These are phyloP conservation scores for Sporothrix curviconia DNA, from an alignment of 2,329 filamentous ascomycete genomes.

Conservation along the genomic window DNA sequence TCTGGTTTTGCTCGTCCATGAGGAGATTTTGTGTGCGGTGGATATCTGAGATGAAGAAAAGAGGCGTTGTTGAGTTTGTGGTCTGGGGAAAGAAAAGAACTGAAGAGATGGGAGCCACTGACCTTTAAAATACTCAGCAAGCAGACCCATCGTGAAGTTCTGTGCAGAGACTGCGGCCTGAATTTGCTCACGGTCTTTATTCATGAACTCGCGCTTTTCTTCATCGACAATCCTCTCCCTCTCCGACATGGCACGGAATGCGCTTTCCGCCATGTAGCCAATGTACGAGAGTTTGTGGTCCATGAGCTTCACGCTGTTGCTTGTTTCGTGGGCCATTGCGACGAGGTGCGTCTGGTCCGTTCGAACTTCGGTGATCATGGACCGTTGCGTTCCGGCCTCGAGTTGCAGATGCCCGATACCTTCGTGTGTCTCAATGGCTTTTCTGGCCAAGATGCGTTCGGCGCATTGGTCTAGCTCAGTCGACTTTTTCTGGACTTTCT, in stretches of 20 bases:
- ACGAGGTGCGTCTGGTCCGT: not conserved
- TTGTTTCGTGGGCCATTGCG: not conserved
- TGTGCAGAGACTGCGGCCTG: not conserved
- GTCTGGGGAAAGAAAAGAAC: not conserved
- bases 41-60: too few species aligned
- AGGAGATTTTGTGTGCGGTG: not conserved
- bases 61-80: not conserved
- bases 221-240: not conserved
- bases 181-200: not conserved
- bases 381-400: not conserved
- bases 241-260: too few species aligned
- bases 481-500: constrained; percentile 9
- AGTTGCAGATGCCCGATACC: not conserved
- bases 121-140: not conserved
- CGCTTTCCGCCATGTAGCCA: not conserved
- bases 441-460: constrained; percentile 2
- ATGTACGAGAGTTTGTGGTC: not conserved
- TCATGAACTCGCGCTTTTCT: not conserved
- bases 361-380: not conserved
- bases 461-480: constrained; percentile 11
- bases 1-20: not conserved
- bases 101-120: not conserved
- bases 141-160: not conserved
- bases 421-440: not conserved
- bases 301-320: not conserved